Evolutionary conservation across 371 early-diverging fungal genomes (phyloP).

Genomic region (Batrachochytrium dendrobatidis): DNA sequence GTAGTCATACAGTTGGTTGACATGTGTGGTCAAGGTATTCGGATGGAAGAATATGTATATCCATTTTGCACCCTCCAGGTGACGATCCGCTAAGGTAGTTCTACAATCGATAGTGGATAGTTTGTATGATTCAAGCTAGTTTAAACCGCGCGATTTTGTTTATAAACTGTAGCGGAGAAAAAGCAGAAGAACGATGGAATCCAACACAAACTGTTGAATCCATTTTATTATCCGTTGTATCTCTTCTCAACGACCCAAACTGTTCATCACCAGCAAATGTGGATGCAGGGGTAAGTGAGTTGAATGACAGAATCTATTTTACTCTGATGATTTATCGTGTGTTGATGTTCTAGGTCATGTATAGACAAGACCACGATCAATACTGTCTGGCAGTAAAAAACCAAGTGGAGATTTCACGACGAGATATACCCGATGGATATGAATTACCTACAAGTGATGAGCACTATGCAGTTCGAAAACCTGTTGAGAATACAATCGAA

Average conservation of each 20-base stretch:
- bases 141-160: too few relatives aligned
- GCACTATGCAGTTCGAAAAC: too few relatives aligned
- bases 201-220: slow-evolving; percentile 54
- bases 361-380: slow-evolving; percentile 20
- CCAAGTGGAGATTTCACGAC: slow-evolving; percentile 31
- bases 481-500: too few relatives aligned
- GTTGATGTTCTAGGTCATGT: slow-evolving; percentile 24
- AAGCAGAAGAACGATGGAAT: slow-evolving; percentile 55
- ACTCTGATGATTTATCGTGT: not conserved
- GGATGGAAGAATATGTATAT: slow-evolving; percentile 58
- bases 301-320: not conserved
- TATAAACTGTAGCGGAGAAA: slow-evolving; percentile 29
- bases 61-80: slow-evolving; percentile 58
- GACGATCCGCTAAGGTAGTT: slow-evolving; percentile 42
- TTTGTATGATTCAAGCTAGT: too few relatives aligned
- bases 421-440: slow-evolving; percentile 31
- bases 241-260: slow-evolving; percentile 59
- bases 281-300: slow-evolving; percentile 44
- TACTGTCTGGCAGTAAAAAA: slow-evolving; percentile 27
- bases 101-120: too few relatives aligned
- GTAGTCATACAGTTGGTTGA: not conserved
- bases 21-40: slow-evolving; percentile 20
- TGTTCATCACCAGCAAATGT: slow-evolving; percentile 57
- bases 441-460: too few relatives aligned
- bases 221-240: slow-evolving; percentile 43